Percentiles rank a stretch among this genome's conserved stretches.
These are phyloP conservation scores for Botrytis tulipae DNA, from an alignment of 2,329 filamentous ascomycete species.

Conservation along the genomic window DNA sequence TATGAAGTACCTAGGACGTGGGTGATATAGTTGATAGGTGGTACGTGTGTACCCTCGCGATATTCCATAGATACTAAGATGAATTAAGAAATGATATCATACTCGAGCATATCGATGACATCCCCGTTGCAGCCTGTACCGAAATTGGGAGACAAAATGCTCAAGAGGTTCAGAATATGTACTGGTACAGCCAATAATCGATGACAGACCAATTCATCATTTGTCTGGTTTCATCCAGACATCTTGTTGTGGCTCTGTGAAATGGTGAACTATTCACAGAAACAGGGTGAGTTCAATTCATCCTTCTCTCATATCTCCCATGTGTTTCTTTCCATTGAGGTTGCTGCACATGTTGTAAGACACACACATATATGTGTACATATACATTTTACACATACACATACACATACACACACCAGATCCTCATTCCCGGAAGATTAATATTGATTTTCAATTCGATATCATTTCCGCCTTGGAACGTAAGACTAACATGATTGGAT, in stretches of 20 bases:
- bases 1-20: neutral
- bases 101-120: neutral
- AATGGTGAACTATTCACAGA: neutral
- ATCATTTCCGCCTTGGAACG: slow-evolving; percentile 4
- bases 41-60: neutral
- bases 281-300: neutral
- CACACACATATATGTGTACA: neutral
- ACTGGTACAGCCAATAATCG: neutral
- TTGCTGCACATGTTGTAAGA: neutral
- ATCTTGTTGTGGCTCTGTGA: neutral
- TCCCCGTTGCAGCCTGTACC: neutral
- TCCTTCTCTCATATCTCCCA: neutral
- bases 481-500: slow-evolving; percentile 13
- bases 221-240: neutral
- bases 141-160: neutral
- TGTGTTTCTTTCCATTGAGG: neutral
- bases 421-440: slow-evolving; percentile 3
- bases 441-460: slow-evolving; percentile 4
- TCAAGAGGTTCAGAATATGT: neutral
- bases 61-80: neutral
- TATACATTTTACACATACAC: neutral
- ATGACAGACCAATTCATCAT: neutral
- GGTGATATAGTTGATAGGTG: neutral
- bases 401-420: neutral
- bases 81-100: slow-evolving; percentile 14